These are phyloP conservation scores for Graphiopsis chlorocephala DNA, from an alignment of 2,329 filamentous ascomycete genomes.

Conservation along the genomic window DNA sequence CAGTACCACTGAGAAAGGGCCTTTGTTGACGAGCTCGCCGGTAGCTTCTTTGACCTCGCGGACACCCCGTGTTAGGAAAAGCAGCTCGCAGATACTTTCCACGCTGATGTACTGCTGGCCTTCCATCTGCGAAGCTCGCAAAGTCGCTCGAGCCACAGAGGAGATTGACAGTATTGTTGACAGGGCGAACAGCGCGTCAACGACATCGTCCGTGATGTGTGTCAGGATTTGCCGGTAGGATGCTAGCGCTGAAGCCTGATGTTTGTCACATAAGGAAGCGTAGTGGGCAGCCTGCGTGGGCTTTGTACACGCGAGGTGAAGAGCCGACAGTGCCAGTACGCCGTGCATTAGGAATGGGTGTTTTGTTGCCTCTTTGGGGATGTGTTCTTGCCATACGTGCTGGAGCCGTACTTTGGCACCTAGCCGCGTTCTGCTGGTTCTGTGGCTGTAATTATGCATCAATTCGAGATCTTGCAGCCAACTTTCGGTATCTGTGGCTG, in stretches of 20 bases:
- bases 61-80: slow-evolving; percentile 23
- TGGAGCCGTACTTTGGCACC: slow-evolving; percentile 19
- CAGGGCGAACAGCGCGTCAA: slow-evolving; percentile 24
- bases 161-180: slow-evolving; percentile 19
- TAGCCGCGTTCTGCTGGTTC: slow-evolving; percentile 10
- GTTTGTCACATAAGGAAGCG: slow-evolving; percentile 23
- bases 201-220: slow-evolving; percentile 21
- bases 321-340: slow-evolving; percentile 26
- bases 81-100: slow-evolving; percentile 25
- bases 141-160: slow-evolving; percentile 7
- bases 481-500: slow-evolving; percentile 17
- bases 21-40: slow-evolving; percentile 16
- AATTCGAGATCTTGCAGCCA: slow-evolving; percentile 32
- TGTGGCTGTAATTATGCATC: slow-evolving; percentile 27
- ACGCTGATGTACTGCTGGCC: slow-evolving; percentile 19
- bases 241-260: slow-evolving; percentile 26
- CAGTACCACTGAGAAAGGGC: slow-evolving; percentile 17
- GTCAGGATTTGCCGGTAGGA: slow-evolving; percentile 23
- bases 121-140: slow-evolving; percentile 17
- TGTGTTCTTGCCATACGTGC: slow-evolving; percentile 23
- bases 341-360: slow-evolving; percentile 29
- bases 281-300: slow-evolving; percentile 22
- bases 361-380: slow-evolving; percentile 24
- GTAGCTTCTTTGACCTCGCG: slow-evolving; percentile 20
- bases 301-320: slow-evolving; percentile 22